A percentile compares a stretch with the other conserved stretches of the same genome.
Conservation (phyloP, 78 protist genomes). For the Dictyostelium capitatum region DNA sequence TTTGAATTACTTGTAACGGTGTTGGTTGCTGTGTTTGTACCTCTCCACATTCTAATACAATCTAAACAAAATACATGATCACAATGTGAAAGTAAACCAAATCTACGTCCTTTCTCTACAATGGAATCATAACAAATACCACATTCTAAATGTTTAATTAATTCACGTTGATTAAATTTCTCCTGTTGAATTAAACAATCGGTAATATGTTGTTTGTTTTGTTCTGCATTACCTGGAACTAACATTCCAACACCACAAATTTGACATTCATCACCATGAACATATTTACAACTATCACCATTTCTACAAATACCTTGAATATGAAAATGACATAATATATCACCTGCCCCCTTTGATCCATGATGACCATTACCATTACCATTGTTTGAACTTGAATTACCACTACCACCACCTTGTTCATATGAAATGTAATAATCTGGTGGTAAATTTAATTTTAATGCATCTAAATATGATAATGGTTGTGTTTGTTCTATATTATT, state of each 20-base stretch:
- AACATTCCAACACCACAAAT: slow-evolving; percentile 40
- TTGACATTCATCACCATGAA: slow-evolving; percentile 57
- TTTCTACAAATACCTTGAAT: slow-evolving; percentile 60
- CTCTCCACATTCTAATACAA: slow-evolving; percentile 80
- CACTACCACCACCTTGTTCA: slow-evolving; percentile 9
- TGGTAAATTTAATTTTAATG: slow-evolving; percentile 62
- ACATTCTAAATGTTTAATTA: slow-evolving; percentile 61
- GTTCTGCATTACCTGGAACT: slow-evolving; percentile 34
- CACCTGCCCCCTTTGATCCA: not conserved
- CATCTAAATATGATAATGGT: no score
- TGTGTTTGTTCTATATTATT: not conserved
- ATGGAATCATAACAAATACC: slow-evolving; percentile 73
- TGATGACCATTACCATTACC: not conserved
- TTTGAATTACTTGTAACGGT: not conserved
- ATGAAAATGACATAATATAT: slow-evolving; percentile 52
- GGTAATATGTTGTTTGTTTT: slow-evolving; percentile 42
- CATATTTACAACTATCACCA: slow-evolving; percentile 63
- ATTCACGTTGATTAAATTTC: slow-evolving; percentile 28
- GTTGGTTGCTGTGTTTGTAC: not conserved
- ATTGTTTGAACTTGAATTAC: not conserved
- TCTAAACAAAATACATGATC: slow-evolving; percentile 76
- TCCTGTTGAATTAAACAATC: slow-evolving; percentile 35
- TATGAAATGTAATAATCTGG: slow-evolving; percentile 50
- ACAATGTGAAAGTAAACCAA: slow-evolving; percentile 63
- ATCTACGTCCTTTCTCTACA: slow-evolving; percentile 60